phyloP scores from a whole-genome alignment of 371 early-diverging fungal genomes.

The Apophysomyces ossiformis region DNA sequence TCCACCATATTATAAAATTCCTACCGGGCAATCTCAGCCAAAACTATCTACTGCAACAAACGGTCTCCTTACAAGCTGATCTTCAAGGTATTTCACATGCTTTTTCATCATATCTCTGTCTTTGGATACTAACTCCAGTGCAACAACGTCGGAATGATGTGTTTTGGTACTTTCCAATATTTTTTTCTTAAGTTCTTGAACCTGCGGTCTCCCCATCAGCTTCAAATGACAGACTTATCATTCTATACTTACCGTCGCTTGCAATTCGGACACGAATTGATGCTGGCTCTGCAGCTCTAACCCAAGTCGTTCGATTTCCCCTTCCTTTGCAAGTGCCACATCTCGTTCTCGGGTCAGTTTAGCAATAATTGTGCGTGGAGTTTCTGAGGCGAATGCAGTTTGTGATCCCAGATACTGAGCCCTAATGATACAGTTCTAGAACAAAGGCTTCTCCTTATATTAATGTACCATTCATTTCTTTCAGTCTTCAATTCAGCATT shows the following conservation, averaged over 20 bases:
- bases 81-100: constrained; percentile 54
- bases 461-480: constrained; percentile 24
- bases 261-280: constrained; percentile 11
- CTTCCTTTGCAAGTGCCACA: not conserved
- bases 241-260: not conserved
- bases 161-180: constrained; percentile 19
- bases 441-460: not conserved
- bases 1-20: constrained; percentile 71
- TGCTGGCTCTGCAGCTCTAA: constrained; percentile 3
- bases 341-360: constrained; percentile 10
- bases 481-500: constrained; percentile 23
- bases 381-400: constrained; percentile 9
- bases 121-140: constrained; percentile 15
- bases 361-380: constrained; percentile 22
- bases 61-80: constrained; percentile 51
- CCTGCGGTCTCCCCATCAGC: not conserved
- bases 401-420: constrained; percentile 19
- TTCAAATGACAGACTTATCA: not conserved
- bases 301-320: not conserved
- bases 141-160: constrained; percentile 14
- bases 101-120: constrained; percentile 42
- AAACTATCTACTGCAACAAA: not conserved
- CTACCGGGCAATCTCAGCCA: constrained; percentile 24
- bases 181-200: constrained; percentile 14
- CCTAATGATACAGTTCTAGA: constrained; percentile 7